Evolutionary conservation across 768 basidiomycete genomes (phyloP), one percentile per base, ranked within the genome.

Genomic region (Boletus vermiculosoides): DNA sequence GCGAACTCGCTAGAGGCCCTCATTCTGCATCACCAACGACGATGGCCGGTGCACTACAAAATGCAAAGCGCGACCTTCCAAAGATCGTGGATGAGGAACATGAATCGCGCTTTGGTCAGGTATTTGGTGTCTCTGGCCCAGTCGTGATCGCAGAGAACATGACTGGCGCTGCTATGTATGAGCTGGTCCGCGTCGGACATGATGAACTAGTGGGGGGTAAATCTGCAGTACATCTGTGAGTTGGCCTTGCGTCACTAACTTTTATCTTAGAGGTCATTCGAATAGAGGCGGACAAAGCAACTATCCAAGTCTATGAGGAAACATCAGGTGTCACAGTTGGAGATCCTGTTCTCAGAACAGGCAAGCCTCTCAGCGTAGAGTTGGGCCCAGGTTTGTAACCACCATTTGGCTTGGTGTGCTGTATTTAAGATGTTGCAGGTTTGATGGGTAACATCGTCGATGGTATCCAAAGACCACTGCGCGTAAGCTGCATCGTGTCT

Each of bases 381-480:
- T 83, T 99, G 40, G 97, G 97, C 34, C 97, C 97, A 68, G 96
- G 95, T 94, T 68, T 55, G 81, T 72, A 45, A 45, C 12, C 37
- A 11, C 9, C 34, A 25, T 45, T 28, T 51, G 45, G 18, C 7
- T 51, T 20, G 13, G 10, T 12, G 12, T 45, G 25, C 40, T 16
- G 9, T 58, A 52, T 49, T 59, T 42, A 63, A 52, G 16, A 16
- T 37, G 12, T 28, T 44, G 2, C 57, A 97, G 96, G 97, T 64
- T 77, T 99, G 56, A 98, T 99, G 97, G 87, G 87, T n/a, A 98
- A 99, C 73, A 99, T 99, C 67, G 94, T 96, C 64, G 95, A 98
- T 76, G 94, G 95, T 66, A 95, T 96, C 69, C 94, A 97, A 73
- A 85, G 94, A 68, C 94, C 94, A 56, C 78, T 94, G 39, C 83